phyloP scores from a whole-genome alignment of 225 moss, liverwort and hornwort genomes.

The Pseudisothecium myosuroides region DNA sequence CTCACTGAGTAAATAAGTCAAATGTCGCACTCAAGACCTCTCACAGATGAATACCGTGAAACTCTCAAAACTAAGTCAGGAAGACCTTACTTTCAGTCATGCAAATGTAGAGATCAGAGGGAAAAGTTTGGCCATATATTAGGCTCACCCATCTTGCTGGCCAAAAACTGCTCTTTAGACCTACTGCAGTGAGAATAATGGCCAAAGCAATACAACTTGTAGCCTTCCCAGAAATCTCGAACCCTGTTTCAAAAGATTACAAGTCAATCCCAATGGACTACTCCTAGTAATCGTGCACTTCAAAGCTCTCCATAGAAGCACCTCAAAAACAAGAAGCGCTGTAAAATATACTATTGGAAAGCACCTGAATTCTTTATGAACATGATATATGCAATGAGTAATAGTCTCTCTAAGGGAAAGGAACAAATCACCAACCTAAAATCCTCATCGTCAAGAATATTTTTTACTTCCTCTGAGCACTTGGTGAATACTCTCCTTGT shows the following conservation, averaged over 20 bases:
- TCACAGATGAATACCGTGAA: not conserved
- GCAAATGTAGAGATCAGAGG: not conserved
- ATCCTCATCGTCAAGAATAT: not conserved
- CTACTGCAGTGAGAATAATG: conserved; percentile 26
- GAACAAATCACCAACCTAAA: conserved; percentile 15
- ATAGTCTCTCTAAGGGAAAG: not conserved
- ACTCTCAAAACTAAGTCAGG: not conserved
- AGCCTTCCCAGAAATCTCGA: conserved; percentile 47
- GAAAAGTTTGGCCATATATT: not conserved
- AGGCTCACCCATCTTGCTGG: conserved; percentile 46
- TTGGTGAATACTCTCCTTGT: not conserved
- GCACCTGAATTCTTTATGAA: not conserved
- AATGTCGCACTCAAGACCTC: not conserved
- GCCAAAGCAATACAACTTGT: conserved; percentile 50
- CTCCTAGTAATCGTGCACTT: not conserved
- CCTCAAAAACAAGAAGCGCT: not conserved
- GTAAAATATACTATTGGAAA: not conserved
- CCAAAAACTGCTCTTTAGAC: conserved; percentile 16
- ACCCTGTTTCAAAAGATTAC: conserved; percentile 10
- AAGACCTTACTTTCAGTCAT: not conserved
- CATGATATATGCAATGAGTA: not conserved
- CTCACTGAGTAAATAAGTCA: not conserved
- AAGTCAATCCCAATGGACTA: not conserved
- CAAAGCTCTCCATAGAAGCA: not conserved
- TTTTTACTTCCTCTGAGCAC: conserved; percentile 10